Evolutionary conservation across 768 basidiomycete genomes (phyloP).

Genomic region (Russula griseocarnosa): DNA sequence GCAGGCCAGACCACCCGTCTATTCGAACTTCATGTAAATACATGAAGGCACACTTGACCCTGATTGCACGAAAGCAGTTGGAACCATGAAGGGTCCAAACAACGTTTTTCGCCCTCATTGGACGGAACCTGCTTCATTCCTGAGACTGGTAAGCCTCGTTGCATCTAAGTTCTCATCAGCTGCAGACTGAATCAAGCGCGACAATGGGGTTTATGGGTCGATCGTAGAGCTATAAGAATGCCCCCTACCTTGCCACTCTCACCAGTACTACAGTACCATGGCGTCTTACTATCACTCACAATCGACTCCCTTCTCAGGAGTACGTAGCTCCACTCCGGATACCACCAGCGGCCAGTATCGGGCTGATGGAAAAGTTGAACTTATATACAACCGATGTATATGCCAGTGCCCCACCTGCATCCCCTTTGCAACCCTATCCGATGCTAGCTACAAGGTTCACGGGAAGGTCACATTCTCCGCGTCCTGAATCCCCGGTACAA

Average conservation of each 20-base stretch:
- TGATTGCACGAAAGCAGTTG: slow-evolving; percentile 1
- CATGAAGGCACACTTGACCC: neutral
- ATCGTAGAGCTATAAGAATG: slow-evolving; percentile 9
- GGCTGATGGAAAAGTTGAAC: neutral
- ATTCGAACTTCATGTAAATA: slow-evolving; percentile 1
- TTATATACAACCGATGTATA: slow-evolving; percentile 4
- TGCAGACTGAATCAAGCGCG: neutral
- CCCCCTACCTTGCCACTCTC: neutral
- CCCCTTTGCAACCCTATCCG: neutral
- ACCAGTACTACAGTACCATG: slow-evolving; percentile 15
- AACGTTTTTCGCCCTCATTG: neutral
- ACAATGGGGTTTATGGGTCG: neutral
- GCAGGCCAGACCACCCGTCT: neutral
- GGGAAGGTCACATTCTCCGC: neutral
- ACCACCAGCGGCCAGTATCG: neutral
- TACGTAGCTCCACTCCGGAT: neutral
- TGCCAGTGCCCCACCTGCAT: neutral
- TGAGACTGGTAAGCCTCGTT: neutral
- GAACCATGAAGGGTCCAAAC: slow-evolving; percentile 1
- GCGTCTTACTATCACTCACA: slow-evolving; percentile 3
- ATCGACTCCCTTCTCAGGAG: slow-evolving; percentile 13
- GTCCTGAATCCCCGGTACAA: neutral
- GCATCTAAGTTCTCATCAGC: neutral
- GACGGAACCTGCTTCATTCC: neutral
- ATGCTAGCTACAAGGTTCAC: neutral